Evolutionary conservation across 148 eudicot genomes (phyloP), one percentile per base, ranked within the genome.

Genomic region (Cornus suecica): DNA sequence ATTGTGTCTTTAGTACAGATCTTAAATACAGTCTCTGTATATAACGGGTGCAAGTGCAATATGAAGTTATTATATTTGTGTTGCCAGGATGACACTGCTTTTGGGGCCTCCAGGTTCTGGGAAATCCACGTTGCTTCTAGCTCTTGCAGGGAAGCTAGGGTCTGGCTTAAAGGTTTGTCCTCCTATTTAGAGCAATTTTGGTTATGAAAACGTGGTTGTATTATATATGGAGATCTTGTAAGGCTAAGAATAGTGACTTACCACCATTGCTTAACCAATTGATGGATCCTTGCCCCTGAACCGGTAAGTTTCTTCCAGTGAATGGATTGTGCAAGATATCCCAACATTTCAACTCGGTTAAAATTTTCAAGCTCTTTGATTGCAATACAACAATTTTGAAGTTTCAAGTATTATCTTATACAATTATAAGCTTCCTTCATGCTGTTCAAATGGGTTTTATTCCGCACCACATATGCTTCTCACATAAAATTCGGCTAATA

Each of bases 61-160:
- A 10, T n/a, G 10, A 73, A 42, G 29, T 72, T 29, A 5, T 58
- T 5, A 58, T 58, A 18, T 58, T 5, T 18, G 23, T 18, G 24
- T 58, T 80, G 62, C 26, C 82, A 94, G 97, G 89, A 89, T 94
- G 93, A 94, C 98, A 71, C 81, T 94, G 77, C 93, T 94, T 79
- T 79, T 94, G 76, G 98, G 98, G 30, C 98, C 98, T 64, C 98
- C 97, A 13, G 93, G 93, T 82, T 80, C 98, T 25, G 98, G 98
- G 60, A 94, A 94, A 87, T 83, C 97, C 30, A 86, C 97, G 11
- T 75, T 94, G 77, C 87, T 94, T 48, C 76, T 81, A 42, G 98
- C 97, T 69, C 92, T 94, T 30, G 89, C 97, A 1, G 98, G 98
- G 73, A 94, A 92, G 75, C 95, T 92, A 51, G 95, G 89, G 23